Conservation (phyloP, 2,329 filamentous ascomycete species). For the Exophiala xenobiotica region DNA sequence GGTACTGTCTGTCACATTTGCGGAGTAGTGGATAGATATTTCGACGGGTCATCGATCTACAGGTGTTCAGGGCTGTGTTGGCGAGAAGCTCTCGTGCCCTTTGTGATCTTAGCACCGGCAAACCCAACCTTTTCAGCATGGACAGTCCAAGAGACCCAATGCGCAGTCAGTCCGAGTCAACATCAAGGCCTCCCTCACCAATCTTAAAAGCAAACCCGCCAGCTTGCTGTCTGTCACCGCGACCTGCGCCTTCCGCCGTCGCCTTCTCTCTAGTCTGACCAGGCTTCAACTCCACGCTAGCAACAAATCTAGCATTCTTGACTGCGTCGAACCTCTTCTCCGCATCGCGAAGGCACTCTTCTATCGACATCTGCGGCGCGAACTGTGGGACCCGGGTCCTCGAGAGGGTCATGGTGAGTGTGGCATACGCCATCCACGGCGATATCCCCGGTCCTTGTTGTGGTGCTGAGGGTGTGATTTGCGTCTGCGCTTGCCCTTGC, state of each 20-base stretch:
- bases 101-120: too few relatives aligned
- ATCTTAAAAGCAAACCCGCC: constrained; percentile 6
- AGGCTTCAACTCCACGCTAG: constrained; percentile 1
- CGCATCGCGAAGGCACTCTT: constrained; percentile 38
- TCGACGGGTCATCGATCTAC: too few relatives aligned
- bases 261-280: neutral
- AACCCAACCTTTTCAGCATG: too few relatives aligned
- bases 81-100: too few relatives aligned
- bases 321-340: constrained; percentile 39
- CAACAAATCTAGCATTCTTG: constrained; percentile 8
- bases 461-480: neutral
- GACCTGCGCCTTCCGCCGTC: neutral
- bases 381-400: constrained; percentile 40
- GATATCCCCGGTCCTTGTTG: constrained; percentile 4
- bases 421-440: constrained; percentile 42
- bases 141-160: too few relatives aligned
- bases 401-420: constrained; percentile 39
- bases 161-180: constrained; percentile 6
- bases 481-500: neutral
- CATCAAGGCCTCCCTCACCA: constrained; percentile 9
- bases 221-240: neutral
- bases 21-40: too few relatives aligned
- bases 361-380: constrained; percentile 34
- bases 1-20: too few relatives aligned
- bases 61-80: too few relatives aligned